phyloP scores from a whole-genome alignment of 257 asterid genomes.

The Euphrasia confusa region DNA sequence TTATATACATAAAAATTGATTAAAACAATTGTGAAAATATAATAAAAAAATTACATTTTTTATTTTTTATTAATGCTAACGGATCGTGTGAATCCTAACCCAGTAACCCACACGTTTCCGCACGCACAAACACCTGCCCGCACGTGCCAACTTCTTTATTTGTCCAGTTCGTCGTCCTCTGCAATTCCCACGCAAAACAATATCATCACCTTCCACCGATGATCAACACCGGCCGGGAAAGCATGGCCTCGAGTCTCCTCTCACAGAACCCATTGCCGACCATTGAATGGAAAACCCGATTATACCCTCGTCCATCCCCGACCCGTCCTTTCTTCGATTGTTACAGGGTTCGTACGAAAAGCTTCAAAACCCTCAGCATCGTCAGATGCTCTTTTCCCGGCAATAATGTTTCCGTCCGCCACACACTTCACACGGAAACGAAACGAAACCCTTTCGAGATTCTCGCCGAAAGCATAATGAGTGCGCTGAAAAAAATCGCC shows the following conservation, averaged over 20 bases:
- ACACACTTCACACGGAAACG: constrained; percentile 8
- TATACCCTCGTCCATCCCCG: constrained; percentile 27
- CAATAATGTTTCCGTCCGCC: not conserved
- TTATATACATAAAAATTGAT: too few relatives aligned
- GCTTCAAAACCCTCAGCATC: constrained; percentile 21
- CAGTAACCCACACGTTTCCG: too few relatives aligned
- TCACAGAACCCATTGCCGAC: constrained; percentile 30
- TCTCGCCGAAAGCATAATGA: constrained; percentile 30
- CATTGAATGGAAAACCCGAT: constrained; percentile 41
- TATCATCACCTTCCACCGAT: too few relatives aligned
- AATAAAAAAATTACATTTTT: too few relatives aligned
- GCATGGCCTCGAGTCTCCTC: constrained; percentile 48
- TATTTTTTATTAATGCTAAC: too few relatives aligned
- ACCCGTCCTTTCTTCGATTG: constrained; percentile 23
- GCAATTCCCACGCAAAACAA: too few relatives aligned
- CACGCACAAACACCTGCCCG: too few relatives aligned
- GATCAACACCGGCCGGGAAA: constrained; percentile 2
- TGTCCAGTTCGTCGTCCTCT: too few relatives aligned
- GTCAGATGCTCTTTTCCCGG: constrained; percentile 36
- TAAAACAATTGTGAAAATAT: too few relatives aligned
- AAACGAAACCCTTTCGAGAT: constrained; percentile 37
- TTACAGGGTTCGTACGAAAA: constrained; percentile 25
- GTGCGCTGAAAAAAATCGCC: constrained; percentile 61
- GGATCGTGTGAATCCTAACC: too few relatives aligned
- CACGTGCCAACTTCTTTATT: too few relatives aligned